Percentiles rank a stretch among this genome's conserved stretches.
These are phyloP conservation scores for Serpula lacrymans DNA, from an alignment of 768 basidiomycete genomes.

Conservation along the genomic window DNA sequence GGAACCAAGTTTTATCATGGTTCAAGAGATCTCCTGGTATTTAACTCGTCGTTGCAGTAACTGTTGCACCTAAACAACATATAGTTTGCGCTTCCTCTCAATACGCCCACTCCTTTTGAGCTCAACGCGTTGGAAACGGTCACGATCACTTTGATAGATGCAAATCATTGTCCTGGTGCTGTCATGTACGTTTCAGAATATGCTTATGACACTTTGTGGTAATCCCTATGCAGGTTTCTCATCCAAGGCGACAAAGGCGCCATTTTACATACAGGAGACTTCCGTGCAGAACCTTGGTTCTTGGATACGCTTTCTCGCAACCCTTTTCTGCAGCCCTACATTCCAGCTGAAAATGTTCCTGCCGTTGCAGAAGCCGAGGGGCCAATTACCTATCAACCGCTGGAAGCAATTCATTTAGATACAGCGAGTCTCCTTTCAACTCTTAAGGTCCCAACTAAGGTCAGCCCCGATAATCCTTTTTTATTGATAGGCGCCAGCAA, in stretches of 20 bases:
- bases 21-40: conserved; percentile 67
- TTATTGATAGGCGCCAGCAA: conserved; percentile 2
- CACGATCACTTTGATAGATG: conserved; percentile 78
- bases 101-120: conserved; percentile 61
- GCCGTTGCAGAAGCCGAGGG: conserved; percentile 15
- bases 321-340: conserved; percentile 68
- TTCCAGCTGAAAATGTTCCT: conserved; percentile 32
- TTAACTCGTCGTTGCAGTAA: conserved; percentile 14
- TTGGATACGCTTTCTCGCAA: conserved; percentile 65
- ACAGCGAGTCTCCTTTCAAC: conserved; percentile 64
- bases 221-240: conserved; percentile 63
- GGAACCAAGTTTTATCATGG: conserved; percentile 47
- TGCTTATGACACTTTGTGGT: background rate
- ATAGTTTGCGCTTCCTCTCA: conserved; percentile 53
- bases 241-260: conserved; percentile 68
- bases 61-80: conserved; percentile 35
- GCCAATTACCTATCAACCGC: conserved; percentile 32
- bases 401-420: conserved; percentile 83
- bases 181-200: conserved; percentile 71
- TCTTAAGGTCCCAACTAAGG: conserved; percentile 59
- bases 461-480: conserved; percentile 17
- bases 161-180: conserved; percentile 94
- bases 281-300: conserved; percentile 84
- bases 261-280: conserved; percentile 90
- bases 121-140: conserved; percentile 57